Evolutionary conservation across 352 stramenopile species (phyloP), one percentile per base, ranked within the genome.

Genomic region (Phytophthora syringae): DNA sequence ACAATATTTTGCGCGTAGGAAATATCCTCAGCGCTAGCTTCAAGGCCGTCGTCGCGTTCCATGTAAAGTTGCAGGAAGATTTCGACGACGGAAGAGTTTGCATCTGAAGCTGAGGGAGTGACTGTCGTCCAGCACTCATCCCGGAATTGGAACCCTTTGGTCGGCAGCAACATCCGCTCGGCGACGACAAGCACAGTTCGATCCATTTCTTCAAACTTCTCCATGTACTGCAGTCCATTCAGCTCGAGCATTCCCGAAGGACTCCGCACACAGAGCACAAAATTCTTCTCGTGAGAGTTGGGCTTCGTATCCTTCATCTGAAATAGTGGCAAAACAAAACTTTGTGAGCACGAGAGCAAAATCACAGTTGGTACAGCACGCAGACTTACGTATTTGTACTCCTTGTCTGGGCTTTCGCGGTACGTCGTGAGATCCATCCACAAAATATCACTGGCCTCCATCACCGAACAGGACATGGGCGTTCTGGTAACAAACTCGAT

Each of bases 401-500:
- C 20, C 39, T 73, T 74, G 58, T 70, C 59, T 1, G 49, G 42
- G 40, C 65, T 55, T 4, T 67, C 68, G 20, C 53, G 68, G 25
- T 60, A 63, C 24, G 49, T 67, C 1, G 57, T 71, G 7, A 77
- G 44, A 10, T 73, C 52, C 15, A 59, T 62, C 68, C 68, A 77
- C 16, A 73, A 25, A 4, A 70, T 67, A 2, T 67, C 48, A 3
- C 11, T 54, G 2, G 64, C 49, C 10, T 64, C 37, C 12, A 64
- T 37, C 10, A 67, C 54, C 6, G 42, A 52, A 37, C 64, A 77
- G 2, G 37, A 43, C 64, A 77, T 60, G 0, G 68, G 68, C 3
- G 68, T 74, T 11, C 58, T 71, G 1, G 58, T 70, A 36, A 77
- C 30, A 16, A 74, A 64, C 2, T 76, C 63, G 11, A 70, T 45